Conservation (phyloP, 306 rosid genomes). For the Phaseolus lunatus region DNA sequence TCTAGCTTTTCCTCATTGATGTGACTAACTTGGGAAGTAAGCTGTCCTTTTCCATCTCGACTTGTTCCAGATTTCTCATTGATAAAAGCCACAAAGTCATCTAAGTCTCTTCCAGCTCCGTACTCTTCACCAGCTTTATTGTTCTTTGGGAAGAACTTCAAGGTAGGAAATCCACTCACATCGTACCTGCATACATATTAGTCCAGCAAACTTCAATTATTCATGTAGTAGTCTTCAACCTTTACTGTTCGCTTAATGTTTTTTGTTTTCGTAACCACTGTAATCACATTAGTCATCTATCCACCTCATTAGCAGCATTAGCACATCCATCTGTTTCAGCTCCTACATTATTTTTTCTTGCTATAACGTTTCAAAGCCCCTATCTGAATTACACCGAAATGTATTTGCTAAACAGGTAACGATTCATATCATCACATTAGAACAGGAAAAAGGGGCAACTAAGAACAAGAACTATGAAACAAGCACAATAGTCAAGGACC, state of each 20-base stretch:
- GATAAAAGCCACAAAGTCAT: slow-evolving; percentile 79
- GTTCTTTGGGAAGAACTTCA: slow-evolving; percentile 88
- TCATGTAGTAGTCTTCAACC: slow-evolving; percentile 18
- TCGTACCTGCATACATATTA: slow-evolving; percentile 69
- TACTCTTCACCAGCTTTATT: slow-evolving; percentile 92
- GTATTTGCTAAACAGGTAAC: slow-evolving; percentile 19
- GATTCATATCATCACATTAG: background rate
- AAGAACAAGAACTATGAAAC: background rate
- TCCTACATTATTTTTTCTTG: background rate
- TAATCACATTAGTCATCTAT: slow-evolving; percentile 20
- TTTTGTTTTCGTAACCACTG: background rate
- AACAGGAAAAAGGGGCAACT: background rate
- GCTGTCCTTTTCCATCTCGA: slow-evolving; percentile 82
- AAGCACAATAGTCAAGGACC: background rate
- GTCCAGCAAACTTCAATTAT: slow-evolving; percentile 28
- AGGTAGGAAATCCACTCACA: slow-evolving; percentile 85
- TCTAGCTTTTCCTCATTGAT: background rate
- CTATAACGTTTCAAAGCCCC: background rate
- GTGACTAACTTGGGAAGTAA: slow-evolving; percentile 70
- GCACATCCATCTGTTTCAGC: background rate
- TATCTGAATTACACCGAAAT: slow-evolving; percentile 13
- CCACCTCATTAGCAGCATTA: slow-evolving; percentile 1
- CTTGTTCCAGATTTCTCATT: slow-evolving; percentile 78
- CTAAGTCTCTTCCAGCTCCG: slow-evolving; percentile 86
- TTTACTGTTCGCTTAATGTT: background rate